Evolutionary conservation across 768 basidiomycete species (phyloP), one percentile per base, ranked within the genome.

Genomic region (Leccinum disarticulatum): DNA sequence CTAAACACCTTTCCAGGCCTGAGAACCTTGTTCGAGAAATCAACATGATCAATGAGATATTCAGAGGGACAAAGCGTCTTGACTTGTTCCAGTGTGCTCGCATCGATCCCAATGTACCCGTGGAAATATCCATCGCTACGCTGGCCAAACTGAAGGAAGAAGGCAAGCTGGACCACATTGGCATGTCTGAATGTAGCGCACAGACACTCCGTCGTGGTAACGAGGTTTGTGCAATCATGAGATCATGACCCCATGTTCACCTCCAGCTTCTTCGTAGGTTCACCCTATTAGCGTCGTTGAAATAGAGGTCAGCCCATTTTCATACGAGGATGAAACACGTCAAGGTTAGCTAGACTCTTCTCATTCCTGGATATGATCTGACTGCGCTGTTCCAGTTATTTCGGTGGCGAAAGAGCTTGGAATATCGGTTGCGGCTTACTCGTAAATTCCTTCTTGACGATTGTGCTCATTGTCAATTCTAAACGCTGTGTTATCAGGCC

Each of bases 291-390:
- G 82, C 13, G 76, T 81, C 15, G 83, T 86, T 8, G 87, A 90
- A 68, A 86, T 89, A 54, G 89, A 90, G 68, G 73, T 87, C 46
- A 87, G 84, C 64, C 79, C 83, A 2, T 87, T 83, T 79, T 77
- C 81, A 2, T 85, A 84, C 54, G 83, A 83, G 60, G 74, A 77
- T 25, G 77, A 83, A 55, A 79, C 83, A 15, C 78, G 77, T 63
- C 74, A 79, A 17, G 79, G 79, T 77, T 38, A 27, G 52, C 7
- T 9, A 11, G 6, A 14, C 27, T 19, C 9, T 47, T 14, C 50
- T 22, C 0, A 13, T 35, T 46, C 28, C 11, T 15, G n/a, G 17
- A 27, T 35, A 30, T 47, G 15, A 22, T n/a, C 25, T 53, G 4
- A 55, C 6, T 38, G 7, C 4, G 1, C 4, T 5, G 25, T 22